Evolutionary conservation across 148 eudicot genomes (phyloP), one percentile per base, ranked within the genome.

Genomic region (Heliosperma pusillum): DNA sequence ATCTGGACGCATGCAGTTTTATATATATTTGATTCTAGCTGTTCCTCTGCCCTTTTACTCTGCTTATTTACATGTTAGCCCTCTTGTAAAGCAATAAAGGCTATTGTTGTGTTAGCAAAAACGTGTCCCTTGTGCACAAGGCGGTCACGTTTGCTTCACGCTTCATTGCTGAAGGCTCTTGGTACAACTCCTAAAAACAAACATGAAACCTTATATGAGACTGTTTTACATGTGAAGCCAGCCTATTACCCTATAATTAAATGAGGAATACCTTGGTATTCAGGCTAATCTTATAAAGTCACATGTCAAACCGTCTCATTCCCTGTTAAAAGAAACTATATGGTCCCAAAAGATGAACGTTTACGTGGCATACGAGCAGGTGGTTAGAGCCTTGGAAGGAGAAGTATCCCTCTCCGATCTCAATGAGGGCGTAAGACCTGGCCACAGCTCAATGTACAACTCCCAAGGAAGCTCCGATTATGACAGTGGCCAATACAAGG

Each of bases 381-480:
- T 92, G 12, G 97, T 96, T 55, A 89, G 99, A 70, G 97, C 97
- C 44, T 81, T 96, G 77, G 99, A 96, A 84, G 97, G 95, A 83
- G 93, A 88, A 66, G 87, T 88, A 20, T 96, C 99, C 19, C 79
- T 96, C 26, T 85, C 97, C 1, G 97, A 96, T 56, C 91, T 92
- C 24, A 88, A 89, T 30, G 94, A 89, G 81, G 93, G 97, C 66
- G 81, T 88, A 62, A 83, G 70, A 78, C 99, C 97, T 0, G 97
- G 97, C 19, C 93, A 90, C 44, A 87, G 93, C 81, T 80, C 93
- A 3, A 77, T 85, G 21, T 93, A 91, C 81, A 84, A 91, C 73
- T 90, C 96, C 9, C 63, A 87, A 22, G 90, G 85, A 57, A 93
- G 98, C 86, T 87, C 97, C 16, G 98, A 90, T 62, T 96, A 96